Percentiles rank a stretch among this genome's conserved stretches.
phyloP scores from a whole-genome alignment of 305 asterid species.

The Fraxinus floribunda region DNA sequence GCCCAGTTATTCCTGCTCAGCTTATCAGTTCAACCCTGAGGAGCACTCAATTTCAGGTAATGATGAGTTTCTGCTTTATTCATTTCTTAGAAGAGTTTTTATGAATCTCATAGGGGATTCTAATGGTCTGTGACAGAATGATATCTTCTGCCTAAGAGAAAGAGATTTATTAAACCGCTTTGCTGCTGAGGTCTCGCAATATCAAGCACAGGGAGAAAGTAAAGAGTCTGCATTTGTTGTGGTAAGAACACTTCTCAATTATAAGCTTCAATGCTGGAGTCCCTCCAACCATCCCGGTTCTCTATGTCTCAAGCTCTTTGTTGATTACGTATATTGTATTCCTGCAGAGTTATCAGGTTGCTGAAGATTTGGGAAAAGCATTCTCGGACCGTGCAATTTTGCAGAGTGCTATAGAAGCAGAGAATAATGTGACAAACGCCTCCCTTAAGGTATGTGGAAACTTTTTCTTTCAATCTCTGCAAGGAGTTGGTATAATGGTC shows the following conservation, averaged over 20 bases:
- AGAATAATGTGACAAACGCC: slow-evolving; percentile 47
- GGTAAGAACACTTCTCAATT: slow-evolving; percentile 42
- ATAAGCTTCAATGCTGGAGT: not conserved
- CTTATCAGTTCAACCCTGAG: slow-evolving; percentile 48
- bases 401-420: slow-evolving; percentile 65
- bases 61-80: slow-evolving; percentile 6
- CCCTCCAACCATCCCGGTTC: not conserved
- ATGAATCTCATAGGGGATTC: slow-evolving; percentile 14
- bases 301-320: slow-evolving; percentile 12
- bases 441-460: slow-evolving; percentile 55
- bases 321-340: not conserved
- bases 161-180: slow-evolving; percentile 73
- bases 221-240: slow-evolving; percentile 62
- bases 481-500: not conserved
- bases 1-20: slow-evolving; percentile 59
- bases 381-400: slow-evolving; percentile 74
- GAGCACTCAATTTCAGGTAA: slow-evolving; percentile 70
- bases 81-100: not conserved
- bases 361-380: slow-evolving; percentile 95
- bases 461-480: not conserved
- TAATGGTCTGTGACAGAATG: slow-evolving; percentile 44
- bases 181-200: slow-evolving; percentile 64
- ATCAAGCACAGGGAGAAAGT: slow-evolving; percentile 72
- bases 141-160: slow-evolving; percentile 81
- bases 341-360: slow-evolving; percentile 81